phyloP scores from a whole-genome alignment of 345 rosid genomes.

The Aurinia saxatilis region DNA sequence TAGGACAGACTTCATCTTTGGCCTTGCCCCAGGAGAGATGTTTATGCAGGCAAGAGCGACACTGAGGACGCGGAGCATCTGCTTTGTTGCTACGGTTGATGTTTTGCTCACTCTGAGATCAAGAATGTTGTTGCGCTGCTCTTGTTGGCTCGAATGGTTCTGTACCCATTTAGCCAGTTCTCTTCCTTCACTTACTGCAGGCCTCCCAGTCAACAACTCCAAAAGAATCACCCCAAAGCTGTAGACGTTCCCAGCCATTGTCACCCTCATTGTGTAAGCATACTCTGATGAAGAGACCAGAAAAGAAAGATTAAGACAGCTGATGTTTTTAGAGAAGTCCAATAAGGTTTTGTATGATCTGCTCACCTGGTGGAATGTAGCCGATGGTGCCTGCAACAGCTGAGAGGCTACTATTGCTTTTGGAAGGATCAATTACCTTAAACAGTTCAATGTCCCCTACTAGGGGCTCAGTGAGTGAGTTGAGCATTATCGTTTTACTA shows the following conservation, averaged over 20 bases:
- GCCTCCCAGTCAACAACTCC: constrained; percentile 76
- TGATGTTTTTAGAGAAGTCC: neutral
- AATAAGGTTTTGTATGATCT: neutral
- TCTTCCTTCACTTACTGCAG: constrained; percentile 63
- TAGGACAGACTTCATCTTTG: constrained; percentile 75
- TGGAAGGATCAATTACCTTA: constrained; percentile 75
- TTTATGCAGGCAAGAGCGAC: constrained; percentile 68
- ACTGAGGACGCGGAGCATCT: constrained; percentile 69
- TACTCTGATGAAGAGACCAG: constrained; percentile 49
- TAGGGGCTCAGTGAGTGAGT: constrained; percentile 66
- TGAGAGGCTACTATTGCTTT: constrained; percentile 78
- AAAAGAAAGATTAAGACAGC: neutral
- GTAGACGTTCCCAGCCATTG: constrained; percentile 72
- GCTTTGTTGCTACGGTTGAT: constrained; percentile 48
- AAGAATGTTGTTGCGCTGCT: constrained; percentile 53
- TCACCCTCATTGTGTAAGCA: constrained; percentile 90
- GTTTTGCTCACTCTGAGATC: constrained; percentile 57
- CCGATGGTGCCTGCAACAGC: constrained; percentile 85
- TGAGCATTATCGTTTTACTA: constrained; percentile 63
- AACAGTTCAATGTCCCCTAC: constrained; percentile 85
- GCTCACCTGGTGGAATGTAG: constrained; percentile 77
- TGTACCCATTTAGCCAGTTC: constrained; percentile 78
- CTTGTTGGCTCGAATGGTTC: constrained; percentile 37
- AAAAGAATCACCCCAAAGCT: constrained; percentile 75
- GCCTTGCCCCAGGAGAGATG: constrained; percentile 60